Conservation (phyloP, 805 yeast species). For the Cyberlindnera veronae region DNA sequence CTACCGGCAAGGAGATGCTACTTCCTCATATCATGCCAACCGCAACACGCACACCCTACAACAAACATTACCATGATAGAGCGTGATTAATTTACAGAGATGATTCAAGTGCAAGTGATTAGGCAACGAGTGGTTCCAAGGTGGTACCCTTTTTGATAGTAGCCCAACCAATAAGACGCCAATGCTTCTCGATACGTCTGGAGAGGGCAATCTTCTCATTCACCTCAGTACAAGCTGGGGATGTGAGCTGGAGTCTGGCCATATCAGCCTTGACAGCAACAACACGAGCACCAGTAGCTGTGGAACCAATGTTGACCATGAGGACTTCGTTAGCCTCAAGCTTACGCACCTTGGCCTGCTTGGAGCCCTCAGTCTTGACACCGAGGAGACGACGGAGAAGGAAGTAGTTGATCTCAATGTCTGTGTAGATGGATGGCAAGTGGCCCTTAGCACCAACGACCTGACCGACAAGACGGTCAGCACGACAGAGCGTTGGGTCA, state of each 20-base stretch:
- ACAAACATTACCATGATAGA: background rate
- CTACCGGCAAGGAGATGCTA: too few species aligned
- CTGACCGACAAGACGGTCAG: slow-evolving; percentile 98
- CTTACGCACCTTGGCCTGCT: slow-evolving; percentile 94
- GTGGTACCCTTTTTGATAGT: slow-evolving; percentile 93
- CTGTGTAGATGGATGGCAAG: slow-evolving; percentile 94
- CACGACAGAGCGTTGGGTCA: slow-evolving; percentile 98
- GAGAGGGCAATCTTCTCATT: slow-evolving; percentile 98
- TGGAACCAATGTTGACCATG: slow-evolving; percentile 99
- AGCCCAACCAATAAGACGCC: slow-evolving; percentile 99
- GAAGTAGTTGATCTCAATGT: slow-evolving; percentile 96
- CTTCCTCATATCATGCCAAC: too few species aligned
- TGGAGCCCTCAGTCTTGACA: slow-evolving; percentile 96
- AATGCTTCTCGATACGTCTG: slow-evolving; percentile 98
- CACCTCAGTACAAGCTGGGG: slow-evolving; percentile 98
- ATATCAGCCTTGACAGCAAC: slow-evolving; percentile 97
- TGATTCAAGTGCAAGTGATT: background rate
- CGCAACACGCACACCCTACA: too few species aligned
- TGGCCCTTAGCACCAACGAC: slow-evolving; percentile 97
- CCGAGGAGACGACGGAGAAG: slow-evolving; percentile 94
- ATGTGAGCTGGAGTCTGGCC: slow-evolving; percentile 95
- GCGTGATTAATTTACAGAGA: background rate
- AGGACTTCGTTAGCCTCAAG: slow-evolving; percentile 91
- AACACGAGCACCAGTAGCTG: slow-evolving; percentile 99
- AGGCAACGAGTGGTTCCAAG: slow-evolving; percentile 53